phyloP scores from a whole-genome alignment of 345 rosid genomes.

The Heritiera littoralis region DNA sequence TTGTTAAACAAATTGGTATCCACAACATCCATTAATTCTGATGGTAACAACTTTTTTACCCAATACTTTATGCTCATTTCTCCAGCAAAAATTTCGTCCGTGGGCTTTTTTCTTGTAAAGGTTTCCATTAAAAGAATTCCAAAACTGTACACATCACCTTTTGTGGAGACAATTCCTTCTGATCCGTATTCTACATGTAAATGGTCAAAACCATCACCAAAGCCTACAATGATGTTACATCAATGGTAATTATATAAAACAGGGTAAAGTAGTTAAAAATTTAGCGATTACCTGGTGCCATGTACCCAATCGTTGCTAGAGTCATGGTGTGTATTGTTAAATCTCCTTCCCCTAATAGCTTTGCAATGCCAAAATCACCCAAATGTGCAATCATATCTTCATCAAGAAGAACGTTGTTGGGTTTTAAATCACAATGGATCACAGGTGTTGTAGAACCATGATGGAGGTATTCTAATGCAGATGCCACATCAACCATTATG shows the following conservation, averaged over 20 bases:
- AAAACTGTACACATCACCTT: slow-evolving; percentile 17
- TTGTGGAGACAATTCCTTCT: slow-evolving; percentile 11
- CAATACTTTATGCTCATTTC: slow-evolving; percentile 8
- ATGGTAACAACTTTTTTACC: slow-evolving; percentile 5
- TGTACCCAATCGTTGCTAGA: neutral
- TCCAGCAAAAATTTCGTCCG: slow-evolving; percentile 15
- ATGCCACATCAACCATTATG: neutral
- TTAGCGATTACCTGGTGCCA: neutral
- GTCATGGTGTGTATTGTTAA: neutral
- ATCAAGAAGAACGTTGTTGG: neutral
- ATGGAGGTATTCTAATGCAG: neutral
- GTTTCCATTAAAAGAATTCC: slow-evolving; percentile 14
- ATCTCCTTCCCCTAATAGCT: neutral
- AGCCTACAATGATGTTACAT: neutral
- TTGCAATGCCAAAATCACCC: slow-evolving; percentile 11
- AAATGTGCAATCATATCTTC: slow-evolving; percentile 8
- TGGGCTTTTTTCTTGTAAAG: slow-evolving; percentile 18
- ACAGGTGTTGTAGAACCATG: neutral
- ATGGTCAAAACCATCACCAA: neutral
- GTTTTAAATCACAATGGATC: neutral
- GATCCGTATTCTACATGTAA: slow-evolving; percentile 12
- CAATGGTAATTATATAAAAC: no score
- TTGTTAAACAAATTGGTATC: neutral
- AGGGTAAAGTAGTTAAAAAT: neutral
- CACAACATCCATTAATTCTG: neutral